A percentile compares a stretch with the other conserved stretches of the same genome.
phyloP scores from a whole-genome alignment of 179 eudicot species.

The Drosera spatulata region DNA sequence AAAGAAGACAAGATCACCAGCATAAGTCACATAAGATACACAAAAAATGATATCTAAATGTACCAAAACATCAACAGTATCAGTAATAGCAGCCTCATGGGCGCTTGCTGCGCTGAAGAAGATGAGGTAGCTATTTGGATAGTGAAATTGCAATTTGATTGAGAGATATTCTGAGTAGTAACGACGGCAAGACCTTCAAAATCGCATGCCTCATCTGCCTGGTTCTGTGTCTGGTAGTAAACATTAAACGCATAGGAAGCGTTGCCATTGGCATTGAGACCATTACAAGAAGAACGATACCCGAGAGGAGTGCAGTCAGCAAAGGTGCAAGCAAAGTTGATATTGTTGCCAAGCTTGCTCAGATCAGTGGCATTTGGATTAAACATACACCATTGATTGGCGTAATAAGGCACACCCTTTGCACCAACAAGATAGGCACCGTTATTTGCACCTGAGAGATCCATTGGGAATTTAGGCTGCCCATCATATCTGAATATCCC shows the following conservation, averaged over 20 bases:
- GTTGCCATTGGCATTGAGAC: constrained; percentile 50
- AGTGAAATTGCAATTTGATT: constrained; percentile 24
- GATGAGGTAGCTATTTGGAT: constrained; percentile 39
- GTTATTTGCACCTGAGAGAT: constrained; percentile 35
- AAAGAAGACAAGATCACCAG: no score
- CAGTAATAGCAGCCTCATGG: constrained; percentile 10
- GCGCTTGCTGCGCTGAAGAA: constrained; percentile 5
- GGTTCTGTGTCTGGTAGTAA: constrained; percentile 66
- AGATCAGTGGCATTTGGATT: constrained; percentile 46
- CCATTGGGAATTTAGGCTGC: constrained; percentile 59
- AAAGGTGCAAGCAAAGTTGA: constrained; percentile 47
- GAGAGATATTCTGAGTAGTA: constrained; percentile 22
- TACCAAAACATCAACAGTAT: not conserved
- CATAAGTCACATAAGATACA: no score
- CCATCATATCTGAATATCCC: constrained; percentile 78
- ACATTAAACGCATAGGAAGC: constrained; percentile 76
- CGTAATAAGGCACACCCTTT: constrained; percentile 43
- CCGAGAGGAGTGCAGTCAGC: constrained; percentile 79
- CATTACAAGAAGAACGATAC: constrained; percentile 61
- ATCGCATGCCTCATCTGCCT: constrained; percentile 36
- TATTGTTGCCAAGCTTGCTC: constrained; percentile 37
- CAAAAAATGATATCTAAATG: no score
- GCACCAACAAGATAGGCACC: constrained; percentile 44
- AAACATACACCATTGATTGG: constrained; percentile 52
- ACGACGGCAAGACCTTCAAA: constrained; percentile 59